Evolutionary conservation across 2,329 filamentous ascomycete species (phyloP), one percentile per base, ranked within the genome.

Genomic region (Colletotrichum sp.): DNA sequence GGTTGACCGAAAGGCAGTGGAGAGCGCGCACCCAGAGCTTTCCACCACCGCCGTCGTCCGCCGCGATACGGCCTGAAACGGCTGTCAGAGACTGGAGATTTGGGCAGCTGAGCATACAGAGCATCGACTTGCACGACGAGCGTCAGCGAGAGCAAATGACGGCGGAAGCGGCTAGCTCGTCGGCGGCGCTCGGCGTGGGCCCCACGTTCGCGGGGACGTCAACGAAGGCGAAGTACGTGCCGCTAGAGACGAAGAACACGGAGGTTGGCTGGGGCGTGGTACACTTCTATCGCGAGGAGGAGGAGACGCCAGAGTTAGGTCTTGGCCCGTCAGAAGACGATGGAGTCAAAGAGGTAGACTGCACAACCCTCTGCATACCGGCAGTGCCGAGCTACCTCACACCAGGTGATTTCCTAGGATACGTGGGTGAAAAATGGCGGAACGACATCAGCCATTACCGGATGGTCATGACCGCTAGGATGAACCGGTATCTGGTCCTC

Each of bases 371-470:
- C 18, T 99, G 97, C 84, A 96, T 99, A 78, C 93, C 98, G 32
- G 96, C 96, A 7, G 96, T 99, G 16, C 97, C 97, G 8, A 97
- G 95, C 34, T 99, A 98, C 84, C 94, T 99, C 87, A 95, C 95
- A 9, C 95, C 96, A 0, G 94, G 94, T 8, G 96, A 99, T 81
- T 95, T 99, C 75, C 86, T 99, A 78, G 96, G 95, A 0, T 99
- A 98, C 80, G 92, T 99, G 8, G 97, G 97, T 5, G 95, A 98
- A 83, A 92, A 93, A 82, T 98, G 96, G 83, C 92, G 95, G 83
- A 92, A 94, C 74, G 91, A 96, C 76, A 95, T 99, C 75, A 97
- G 94, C 80, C 97, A 99, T 86, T 98, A 98, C 82, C 90, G 97
- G 69, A 95, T 99, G 92, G 95, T 99, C 72, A 93, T 96, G 88